Percentiles rank a stretch among this genome's conserved stretches.
Evolutionary conservation across 2,329 filamentous ascomycete species (phyloP).

Genomic region (Fusarium graminum): DNA sequence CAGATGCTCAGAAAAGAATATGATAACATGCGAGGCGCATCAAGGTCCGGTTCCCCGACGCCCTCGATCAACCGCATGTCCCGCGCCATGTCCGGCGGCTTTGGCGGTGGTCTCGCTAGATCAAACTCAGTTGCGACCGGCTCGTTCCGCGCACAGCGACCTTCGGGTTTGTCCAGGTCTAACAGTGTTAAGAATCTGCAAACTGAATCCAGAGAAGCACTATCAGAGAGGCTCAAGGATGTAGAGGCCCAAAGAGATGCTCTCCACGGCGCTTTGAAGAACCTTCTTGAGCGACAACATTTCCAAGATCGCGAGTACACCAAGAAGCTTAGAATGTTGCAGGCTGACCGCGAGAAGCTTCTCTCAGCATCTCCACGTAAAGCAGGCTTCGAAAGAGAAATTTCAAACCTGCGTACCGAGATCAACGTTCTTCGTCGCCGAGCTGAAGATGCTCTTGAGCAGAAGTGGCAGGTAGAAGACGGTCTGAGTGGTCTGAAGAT

Average conservation of each 20-base stretch:
- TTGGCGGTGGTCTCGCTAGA: constrained; percentile 70
- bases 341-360: constrained; percentile 82
- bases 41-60: constrained; percentile 40
- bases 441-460: constrained; percentile 92
- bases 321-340: constrained; percentile 82
- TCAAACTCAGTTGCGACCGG: constrained; percentile 76
- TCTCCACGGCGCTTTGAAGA: constrained; percentile 87
- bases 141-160: constrained; percentile 57
- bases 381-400: constrained; percentile 86
- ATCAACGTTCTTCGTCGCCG: constrained; percentile 86
- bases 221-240: constrained; percentile 87
- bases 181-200: constrained; percentile 65
- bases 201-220: constrained; percentile 73
- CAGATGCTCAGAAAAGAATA: constrained; percentile 77
- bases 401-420: constrained; percentile 82
- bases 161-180: constrained; percentile 68
- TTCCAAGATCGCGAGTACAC: constrained; percentile 85
- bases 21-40: constrained; percentile 64
- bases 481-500: constrained; percentile 90
- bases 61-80: constrained; percentile 48
- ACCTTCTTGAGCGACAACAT: constrained; percentile 86
- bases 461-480: constrained; percentile 97
- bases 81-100: constrained; percentile 58
- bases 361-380: constrained; percentile 77
- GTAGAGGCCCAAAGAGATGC: constrained; percentile 95